Conservation (phyloP, 202 grass and related monocot genomes). For the Brachypodium distachyon region DNA sequence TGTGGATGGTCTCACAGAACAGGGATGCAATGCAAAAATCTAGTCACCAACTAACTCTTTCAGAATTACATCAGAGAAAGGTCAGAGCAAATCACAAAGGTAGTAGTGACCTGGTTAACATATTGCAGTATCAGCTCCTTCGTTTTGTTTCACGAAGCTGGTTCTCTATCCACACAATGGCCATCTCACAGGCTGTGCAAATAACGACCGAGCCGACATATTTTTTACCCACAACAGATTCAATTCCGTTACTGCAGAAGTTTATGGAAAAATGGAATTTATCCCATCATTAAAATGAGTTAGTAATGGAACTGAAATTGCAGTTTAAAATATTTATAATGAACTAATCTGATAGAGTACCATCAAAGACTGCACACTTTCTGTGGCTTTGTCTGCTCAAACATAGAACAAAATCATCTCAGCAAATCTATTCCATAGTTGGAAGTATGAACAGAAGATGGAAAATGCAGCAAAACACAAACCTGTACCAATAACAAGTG, state of each 20-base stretch:
- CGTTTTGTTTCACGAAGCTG: conserved; percentile 64
- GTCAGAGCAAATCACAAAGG: background rate
- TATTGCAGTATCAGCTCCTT: conserved; percentile 72
- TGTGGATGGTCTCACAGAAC: too few species aligned
- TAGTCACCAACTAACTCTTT: background rate
- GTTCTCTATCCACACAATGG: conserved; percentile 95
- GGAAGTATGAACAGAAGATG: background rate
- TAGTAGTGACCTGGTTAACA: conserved; percentile 69
- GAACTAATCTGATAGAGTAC: conserved; percentile 53
- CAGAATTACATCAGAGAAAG: background rate
- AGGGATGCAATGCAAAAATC: background rate
- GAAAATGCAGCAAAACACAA: conserved; percentile 1
- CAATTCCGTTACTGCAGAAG: conserved; percentile 51
- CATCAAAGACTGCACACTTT: conserved; percentile 73
- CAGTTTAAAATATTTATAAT: background rate
- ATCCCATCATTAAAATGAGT: background rate
- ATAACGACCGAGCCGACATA: conserved; percentile 36
- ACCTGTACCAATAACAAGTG: conserved; percentile 79
- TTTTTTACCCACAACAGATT: conserved; percentile 56
- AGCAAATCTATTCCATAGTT: background rate
- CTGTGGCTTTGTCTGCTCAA: conserved; percentile 49
- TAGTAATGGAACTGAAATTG: background rate
- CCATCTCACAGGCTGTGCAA: conserved; percentile 80
- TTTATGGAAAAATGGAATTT: background rate
- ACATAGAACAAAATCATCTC: background rate